Percentiles rank a stretch among this genome's conserved stretches.
Evolutionary conservation across 139 green algal species (phyloP).

Genomic region (Chlorella ohadii): DNA sequence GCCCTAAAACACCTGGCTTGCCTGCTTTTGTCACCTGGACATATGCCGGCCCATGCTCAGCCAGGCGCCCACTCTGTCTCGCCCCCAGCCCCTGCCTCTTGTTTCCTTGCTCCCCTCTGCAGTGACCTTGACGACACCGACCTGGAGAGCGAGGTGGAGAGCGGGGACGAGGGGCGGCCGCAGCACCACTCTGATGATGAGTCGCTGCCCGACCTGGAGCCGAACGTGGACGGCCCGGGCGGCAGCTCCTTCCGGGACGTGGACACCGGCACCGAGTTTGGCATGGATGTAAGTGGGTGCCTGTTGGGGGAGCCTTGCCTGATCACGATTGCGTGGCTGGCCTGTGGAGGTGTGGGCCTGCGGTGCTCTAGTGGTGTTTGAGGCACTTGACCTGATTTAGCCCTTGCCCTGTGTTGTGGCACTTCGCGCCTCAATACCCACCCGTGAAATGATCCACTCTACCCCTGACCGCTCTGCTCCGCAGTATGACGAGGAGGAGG

Average conservation of each 20-base stretch:
- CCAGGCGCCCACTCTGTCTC: neutral
- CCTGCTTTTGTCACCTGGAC: no score
- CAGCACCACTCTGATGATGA: neutral
- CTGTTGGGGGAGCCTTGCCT: neutral
- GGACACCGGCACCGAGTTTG: conserved; percentile 57
- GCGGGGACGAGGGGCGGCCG: neutral
- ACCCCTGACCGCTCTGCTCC: neutral
- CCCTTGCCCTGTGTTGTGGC: no score
- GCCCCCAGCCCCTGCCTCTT: neutral
- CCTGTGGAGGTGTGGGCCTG: no score
- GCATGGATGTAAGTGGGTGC: conserved; percentile 35
- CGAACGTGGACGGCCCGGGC: neutral
- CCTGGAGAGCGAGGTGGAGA: conserved; percentile 42
- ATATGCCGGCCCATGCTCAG: neutral
- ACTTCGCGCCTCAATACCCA: neutral
- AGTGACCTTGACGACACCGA: conserved; percentile 32
- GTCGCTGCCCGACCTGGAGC: conserved; percentile 38
- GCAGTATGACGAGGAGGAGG: conserved; percentile 54
- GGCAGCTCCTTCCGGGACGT: conserved; percentile 23
- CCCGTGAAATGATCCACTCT: neutral
- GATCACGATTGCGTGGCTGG: no score
- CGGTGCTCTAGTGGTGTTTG: no score
- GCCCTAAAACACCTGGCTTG: no score
- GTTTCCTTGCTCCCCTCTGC: neutral
- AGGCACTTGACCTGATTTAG: no score